These are phyloP conservation scores for Pezicula carpinea DNA, from an alignment of 2,329 filamentous ascomycete species.

Conservation along the genomic window DNA sequence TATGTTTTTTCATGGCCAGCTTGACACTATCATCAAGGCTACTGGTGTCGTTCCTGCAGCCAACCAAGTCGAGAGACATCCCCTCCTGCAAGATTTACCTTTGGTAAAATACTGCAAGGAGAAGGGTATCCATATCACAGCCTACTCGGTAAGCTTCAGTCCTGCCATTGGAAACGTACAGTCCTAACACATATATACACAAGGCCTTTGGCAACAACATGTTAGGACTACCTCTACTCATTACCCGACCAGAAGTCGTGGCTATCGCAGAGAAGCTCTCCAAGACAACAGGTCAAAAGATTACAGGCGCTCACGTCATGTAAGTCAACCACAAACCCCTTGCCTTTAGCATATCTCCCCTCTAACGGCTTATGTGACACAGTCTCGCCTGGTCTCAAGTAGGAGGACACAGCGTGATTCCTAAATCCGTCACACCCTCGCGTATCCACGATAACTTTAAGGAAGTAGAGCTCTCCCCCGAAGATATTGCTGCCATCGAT, in stretches of 20 bases:
- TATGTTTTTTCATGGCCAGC: slow-evolving; percentile 17
- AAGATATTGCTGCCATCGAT: slow-evolving; percentile 56
- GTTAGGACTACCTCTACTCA: slow-evolving; percentile 43
- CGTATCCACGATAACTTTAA: slow-evolving; percentile 68
- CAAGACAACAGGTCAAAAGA: slow-evolving; percentile 38
- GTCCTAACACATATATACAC: slow-evolving; percentile 10
- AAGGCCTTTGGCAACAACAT: slow-evolving; percentile 39
- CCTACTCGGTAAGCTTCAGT: slow-evolving; percentile 57
- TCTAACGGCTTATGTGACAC: slow-evolving; percentile 38
- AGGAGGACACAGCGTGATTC: slow-evolving; percentile 65
- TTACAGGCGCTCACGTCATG: slow-evolving; percentile 40
- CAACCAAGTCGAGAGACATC: slow-evolving; percentile 68
- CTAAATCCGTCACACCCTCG: slow-evolving; percentile 65
- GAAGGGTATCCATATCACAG: slow-evolving; percentile 63
- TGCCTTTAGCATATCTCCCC: slow-evolving; percentile 40
- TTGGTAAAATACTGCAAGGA: slow-evolving; percentile 55
- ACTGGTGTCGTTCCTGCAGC: slow-evolving; percentile 55
- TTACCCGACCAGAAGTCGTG: slow-evolving; percentile 52
- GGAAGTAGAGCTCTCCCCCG: slow-evolving; percentile 56
- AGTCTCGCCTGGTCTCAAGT: slow-evolving; percentile 53
- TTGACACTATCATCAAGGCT: slow-evolving; percentile 51
- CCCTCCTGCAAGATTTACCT: slow-evolving; percentile 54
- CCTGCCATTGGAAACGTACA: not conserved
- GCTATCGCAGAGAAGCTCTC: slow-evolving; percentile 47
- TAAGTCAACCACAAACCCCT: slow-evolving; percentile 1